Conservation (phyloP, 2,329 filamentous ascomycete genomes). For the Uncinocarpus reesii region DNA sequence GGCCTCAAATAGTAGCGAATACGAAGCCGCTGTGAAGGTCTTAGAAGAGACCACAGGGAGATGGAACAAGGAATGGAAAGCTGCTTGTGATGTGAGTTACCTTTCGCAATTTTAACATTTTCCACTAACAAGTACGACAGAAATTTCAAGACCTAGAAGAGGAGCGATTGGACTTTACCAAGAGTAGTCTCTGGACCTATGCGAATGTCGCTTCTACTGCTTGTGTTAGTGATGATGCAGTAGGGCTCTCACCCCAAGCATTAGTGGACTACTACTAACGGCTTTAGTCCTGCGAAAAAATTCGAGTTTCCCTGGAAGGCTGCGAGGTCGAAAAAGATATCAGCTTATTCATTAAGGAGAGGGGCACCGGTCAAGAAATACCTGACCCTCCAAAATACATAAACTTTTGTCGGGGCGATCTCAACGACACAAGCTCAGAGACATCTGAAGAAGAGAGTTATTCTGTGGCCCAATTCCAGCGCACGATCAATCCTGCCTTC, state of each 20-base stretch:
- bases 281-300: conserved; percentile 74
- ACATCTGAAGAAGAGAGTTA: conserved; percentile 82
- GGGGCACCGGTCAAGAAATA: conserved; percentile 90
- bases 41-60: conserved; percentile 88
- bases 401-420: conserved; percentile 91
- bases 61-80: conserved; percentile 98
- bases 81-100: conserved; percentile 62
- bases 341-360: conserved; percentile 71
- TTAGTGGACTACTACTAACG: conserved; percentile 2
- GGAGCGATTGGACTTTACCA: conserved; percentile 90
- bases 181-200: conserved; percentile 96
- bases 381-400: conserved; percentile 96
- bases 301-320: conserved; percentile 81
- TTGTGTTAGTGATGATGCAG: conserved; percentile 88
- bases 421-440: conserved; percentile 68
- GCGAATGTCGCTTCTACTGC: conserved; percentile 95
- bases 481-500: conserved; percentile 91
- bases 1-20: conserved; percentile 81
- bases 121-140: conserved; percentile 32
- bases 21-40: conserved; percentile 83
- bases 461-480: conserved; percentile 88
- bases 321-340: conserved; percentile 98
- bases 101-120: conserved; percentile 13
- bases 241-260: conserved; percentile 26
- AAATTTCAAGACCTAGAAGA: conserved; percentile 99